A percentile compares a stretch with the other conserved stretches of the same genome.
phyloP scores from a whole-genome alignment of 345 rosid species.

The Lumnitzera racemosa region DNA sequence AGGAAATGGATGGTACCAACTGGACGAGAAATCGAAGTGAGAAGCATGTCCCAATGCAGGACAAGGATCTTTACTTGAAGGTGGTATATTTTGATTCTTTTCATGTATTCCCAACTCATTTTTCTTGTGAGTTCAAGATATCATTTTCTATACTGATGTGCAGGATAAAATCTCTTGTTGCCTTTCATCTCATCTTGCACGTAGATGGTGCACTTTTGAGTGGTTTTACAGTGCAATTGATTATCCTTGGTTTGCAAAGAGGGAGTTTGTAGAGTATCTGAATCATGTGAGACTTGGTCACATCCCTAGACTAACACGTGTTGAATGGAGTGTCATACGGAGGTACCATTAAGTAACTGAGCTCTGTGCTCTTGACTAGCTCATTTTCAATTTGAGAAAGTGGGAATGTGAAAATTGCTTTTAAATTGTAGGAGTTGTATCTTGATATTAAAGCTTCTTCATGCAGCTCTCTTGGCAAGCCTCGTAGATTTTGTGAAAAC shows the following conservation, averaged over 20 bases:
- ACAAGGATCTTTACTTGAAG: slow-evolving; percentile 27
- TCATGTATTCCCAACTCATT: neutral
- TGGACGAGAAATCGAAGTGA: slow-evolving; percentile 31
- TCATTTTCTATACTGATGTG: slow-evolving; percentile 16
- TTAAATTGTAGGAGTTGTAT: neutral
- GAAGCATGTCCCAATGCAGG: slow-evolving; percentile 27
- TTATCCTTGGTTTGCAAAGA: slow-evolving; percentile 95
- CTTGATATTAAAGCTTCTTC: slow-evolving; percentile 11
- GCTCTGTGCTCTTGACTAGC: neutral
- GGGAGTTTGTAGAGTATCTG: slow-evolving; percentile 89
- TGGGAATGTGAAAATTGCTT: too few relatives aligned
- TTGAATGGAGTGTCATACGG: slow-evolving; percentile 98
- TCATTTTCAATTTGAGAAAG: too few relatives aligned
- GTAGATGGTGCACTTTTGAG: slow-evolving; percentile 86
- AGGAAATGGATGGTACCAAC: slow-evolving; percentile 35
- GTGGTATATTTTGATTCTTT: slow-evolving; percentile 19
- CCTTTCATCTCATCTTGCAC: slow-evolving; percentile 53
- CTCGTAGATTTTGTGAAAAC: slow-evolving; percentile 84
- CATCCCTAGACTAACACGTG: slow-evolving; percentile 85
- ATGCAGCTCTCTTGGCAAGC: slow-evolving; percentile 96
- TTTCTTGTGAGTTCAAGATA: neutral
- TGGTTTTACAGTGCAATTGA: slow-evolving; percentile 97
- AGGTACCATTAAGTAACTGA: slow-evolving; percentile 31
- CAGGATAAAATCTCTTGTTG: slow-evolving; percentile 69
- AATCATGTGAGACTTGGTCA: slow-evolving; percentile 94